Evolutionary conservation across 495 filamentous ascomycete species (phyloP), one percentile per base, ranked within the genome.

Genomic region (Xylaria nigripes): DNA sequence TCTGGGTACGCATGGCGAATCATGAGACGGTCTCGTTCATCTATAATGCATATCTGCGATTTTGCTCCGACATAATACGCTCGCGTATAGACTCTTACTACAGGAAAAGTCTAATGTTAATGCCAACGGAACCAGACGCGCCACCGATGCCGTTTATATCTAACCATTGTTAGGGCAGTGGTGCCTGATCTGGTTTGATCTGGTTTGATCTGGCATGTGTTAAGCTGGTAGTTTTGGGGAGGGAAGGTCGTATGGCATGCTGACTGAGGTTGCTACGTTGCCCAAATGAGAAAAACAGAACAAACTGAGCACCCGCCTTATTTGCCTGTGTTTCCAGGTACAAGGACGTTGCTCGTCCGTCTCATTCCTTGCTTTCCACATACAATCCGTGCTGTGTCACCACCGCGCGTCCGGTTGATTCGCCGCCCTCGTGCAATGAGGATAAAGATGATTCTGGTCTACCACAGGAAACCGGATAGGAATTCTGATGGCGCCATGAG

Each of bases 341-440:
- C 19, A 24, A 21, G 19, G 32, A 42, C 30, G 19, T 18, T 22
- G 18, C 24, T 45, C 18, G 16, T 27, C 6, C 40, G 15, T 27
- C 22, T 50, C 22, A 16, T 50, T 40, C n/a, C 34, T 25, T n/a
- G 15, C 7, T 27, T 15, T 27, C 21, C 29, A 48, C 21, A 19
- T 13, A 44, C 19, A 44, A 42, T 27, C 50, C 44, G 51, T 48
- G 51, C 44, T 32, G 51, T 43, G 44, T 24, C 23, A 30, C 32
- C 51, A 42, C 46, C 38, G 51, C 51, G 42, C 27, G 44, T n/a
- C 42, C 29, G 43, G 22, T 44, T 45, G 45, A 54, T 54, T 52
- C 27, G 41, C 41, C 12, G 19, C 36, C 36, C 41, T 42, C 42
- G 36, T 30, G 41, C 50, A 52, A 45, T 45, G 15, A 24, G 50